Percentiles rank a stretch among this genome's conserved stretches.
These are phyloP conservation scores for Boletus sp. DNA, from an alignment of 768 basidiomycete species.

Conservation along the genomic window DNA sequence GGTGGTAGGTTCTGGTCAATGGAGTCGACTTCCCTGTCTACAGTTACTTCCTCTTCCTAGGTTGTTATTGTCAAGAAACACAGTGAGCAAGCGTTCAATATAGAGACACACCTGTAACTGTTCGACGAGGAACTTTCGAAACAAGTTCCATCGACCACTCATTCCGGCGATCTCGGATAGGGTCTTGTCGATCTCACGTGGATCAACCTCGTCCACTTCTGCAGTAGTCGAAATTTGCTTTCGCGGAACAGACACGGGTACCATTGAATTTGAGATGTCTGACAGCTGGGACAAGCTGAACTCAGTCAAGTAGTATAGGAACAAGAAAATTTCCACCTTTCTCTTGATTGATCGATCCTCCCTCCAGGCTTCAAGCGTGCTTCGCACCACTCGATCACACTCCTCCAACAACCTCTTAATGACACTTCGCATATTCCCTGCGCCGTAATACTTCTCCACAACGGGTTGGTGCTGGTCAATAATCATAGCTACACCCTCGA, in stretches of 20 bases:
- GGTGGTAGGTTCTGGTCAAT: slow-evolving; percentile 3
- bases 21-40: slow-evolving; percentile 1
- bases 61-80: slow-evolving; percentile 1
- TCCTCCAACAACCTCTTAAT: slow-evolving; percentile 75
- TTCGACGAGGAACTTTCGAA: slow-evolving; percentile 81
- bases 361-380: slow-evolving; percentile 80
- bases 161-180: slow-evolving; percentile 88
- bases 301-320: background rate
- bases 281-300: slow-evolving; percentile 36
- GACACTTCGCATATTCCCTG: slow-evolving; percentile 80
- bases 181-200: slow-evolving; percentile 86
- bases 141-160: slow-evolving; percentile 88
- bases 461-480: slow-evolving; percentile 97
- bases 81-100: background rate
- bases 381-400: slow-evolving; percentile 78
- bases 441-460: slow-evolving; percentile 97
- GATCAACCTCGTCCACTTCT: slow-evolving; percentile 68
- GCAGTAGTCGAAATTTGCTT: slow-evolving; percentile 29
- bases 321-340: slow-evolving; percentile 47
- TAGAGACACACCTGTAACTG: slow-evolving; percentile 53
- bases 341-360: slow-evolving; percentile 83
- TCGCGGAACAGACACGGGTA: slow-evolving; percentile 30
- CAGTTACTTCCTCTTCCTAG: slow-evolving; percentile 16
- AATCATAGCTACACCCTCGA: slow-evolving; percentile 93
- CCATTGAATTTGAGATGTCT: slow-evolving; percentile 44